Evolutionary conservation across 768 basidiomycete genomes (phyloP).

Genomic region (Kwoniella dejecticola): DNA sequence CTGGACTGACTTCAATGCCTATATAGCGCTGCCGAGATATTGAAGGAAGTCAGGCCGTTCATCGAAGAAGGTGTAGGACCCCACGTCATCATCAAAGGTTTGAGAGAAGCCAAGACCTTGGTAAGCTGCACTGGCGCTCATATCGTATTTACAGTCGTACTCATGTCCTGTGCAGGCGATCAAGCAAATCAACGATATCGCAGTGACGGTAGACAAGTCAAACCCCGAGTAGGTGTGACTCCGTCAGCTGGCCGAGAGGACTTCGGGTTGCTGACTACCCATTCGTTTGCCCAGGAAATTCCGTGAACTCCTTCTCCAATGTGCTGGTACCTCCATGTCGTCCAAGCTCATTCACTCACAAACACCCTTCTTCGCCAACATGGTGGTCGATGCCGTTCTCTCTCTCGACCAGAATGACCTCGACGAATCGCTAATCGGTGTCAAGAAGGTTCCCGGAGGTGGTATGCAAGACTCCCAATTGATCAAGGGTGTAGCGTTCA

Average conservation of each 20-base stretch:
- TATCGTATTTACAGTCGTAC: neutral
- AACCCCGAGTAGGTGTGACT: slow-evolving; percentile 74
- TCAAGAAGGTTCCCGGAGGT: slow-evolving; percentile 96
- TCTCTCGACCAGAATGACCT: slow-evolving; percentile 89
- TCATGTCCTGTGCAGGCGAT: slow-evolving; percentile 63
- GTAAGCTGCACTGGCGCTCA: slow-evolving; percentile 59
- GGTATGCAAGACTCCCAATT: slow-evolving; percentile 95
- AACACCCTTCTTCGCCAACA: slow-evolving; percentile 97
- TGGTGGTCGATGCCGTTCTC: slow-evolving; percentile 97
- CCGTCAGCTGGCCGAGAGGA: neutral
- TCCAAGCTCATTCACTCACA: slow-evolving; percentile 98
- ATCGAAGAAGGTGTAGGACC: slow-evolving; percentile 97
- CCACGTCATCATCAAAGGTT: slow-evolving; percentile 96
- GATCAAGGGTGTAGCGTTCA: slow-evolving; percentile 91
- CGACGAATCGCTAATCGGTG: slow-evolving; percentile 92
- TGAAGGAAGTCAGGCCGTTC: slow-evolving; percentile 87
- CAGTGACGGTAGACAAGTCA: slow-evolving; percentile 84
- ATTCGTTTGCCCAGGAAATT: slow-evolving; percentile 66
- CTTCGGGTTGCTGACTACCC: neutral
- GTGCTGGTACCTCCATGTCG: slow-evolving; percentile 99
- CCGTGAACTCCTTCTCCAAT: slow-evolving; percentile 90
- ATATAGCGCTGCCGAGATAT: slow-evolving; percentile 73
- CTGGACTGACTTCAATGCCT: neutral
- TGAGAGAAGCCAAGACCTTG: slow-evolving; percentile 80
- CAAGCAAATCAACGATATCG: slow-evolving; percentile 82